Base-by-base conservation (phyloP, 1,139 yeast genomes). In the Taphrina communis region DNA sequence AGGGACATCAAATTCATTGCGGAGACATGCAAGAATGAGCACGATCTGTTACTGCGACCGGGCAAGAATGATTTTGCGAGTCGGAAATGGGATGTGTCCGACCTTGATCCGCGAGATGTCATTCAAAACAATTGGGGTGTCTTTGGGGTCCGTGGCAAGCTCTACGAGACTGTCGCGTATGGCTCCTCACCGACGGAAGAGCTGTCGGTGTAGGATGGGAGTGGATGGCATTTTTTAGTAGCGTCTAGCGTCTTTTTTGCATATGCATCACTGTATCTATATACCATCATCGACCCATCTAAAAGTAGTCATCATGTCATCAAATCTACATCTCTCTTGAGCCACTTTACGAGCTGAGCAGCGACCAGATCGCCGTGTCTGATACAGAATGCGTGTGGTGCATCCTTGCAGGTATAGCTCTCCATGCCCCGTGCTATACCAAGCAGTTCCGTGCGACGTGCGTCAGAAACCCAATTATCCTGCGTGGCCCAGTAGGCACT, bases 1-100 rank as follows among this genome's bases (percentile, higher is more conserved):
- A 84, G 88, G 71, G 98, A 94, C 77, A 83, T 88, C 19, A 50
- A 35, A n/a, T 55, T 55, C 44, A 53, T 69, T 39, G 59, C 65
- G 11, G 59, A 68, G n/a, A 56, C 59, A 14, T 60, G 65, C 48
- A 53, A 58, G 11, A 57, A 63, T 38, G 65, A 60, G 17, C 60
- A 55, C 52, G 70, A 68, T 39, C 52, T 60, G 1, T 35, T 63
- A 12, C 39, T 68, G 17, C 48, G 62, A 9, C 69, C 68, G 9
- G 66, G 66, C 5, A 51, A 38, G 41, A 68, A 68, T 17, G 61
- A 58, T 4, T 68, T 68, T 46, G 66, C 69, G 6, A 56, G 63
- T n/a, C 63, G 68, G 3, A 65, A 65, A 31, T 65, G 58, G 52
- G 68, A 65, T 50, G 68, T 65, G 38, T 56, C 62, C 19, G 68